These are phyloP conservation scores for Xerocomus alliaceus DNA, from an alignment of 1,284 basidiomycete species.

Conservation along the genomic window DNA sequence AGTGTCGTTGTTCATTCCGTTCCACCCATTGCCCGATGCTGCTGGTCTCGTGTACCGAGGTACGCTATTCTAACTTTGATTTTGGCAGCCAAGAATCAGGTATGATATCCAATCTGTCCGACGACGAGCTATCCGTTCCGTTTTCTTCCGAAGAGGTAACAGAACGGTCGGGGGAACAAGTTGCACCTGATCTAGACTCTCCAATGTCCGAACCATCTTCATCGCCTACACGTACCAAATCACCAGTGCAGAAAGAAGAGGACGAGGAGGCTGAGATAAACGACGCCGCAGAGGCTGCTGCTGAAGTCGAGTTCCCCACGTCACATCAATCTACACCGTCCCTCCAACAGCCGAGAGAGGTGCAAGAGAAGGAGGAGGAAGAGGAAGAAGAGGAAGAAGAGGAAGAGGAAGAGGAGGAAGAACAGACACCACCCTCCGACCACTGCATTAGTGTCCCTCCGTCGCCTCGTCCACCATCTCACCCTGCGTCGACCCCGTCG, in stretches of 20 bases:
- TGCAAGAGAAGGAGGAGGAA: conserved; percentile 21
- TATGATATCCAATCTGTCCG: conserved; percentile 42
- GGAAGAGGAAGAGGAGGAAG: conserved; percentile 27
- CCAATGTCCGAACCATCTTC: conserved; percentile 43
- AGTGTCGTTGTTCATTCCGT: conserved; percentile 7
- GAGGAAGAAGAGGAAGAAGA: conserved; percentile 28
- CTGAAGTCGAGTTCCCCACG: conserved; percentile 17
- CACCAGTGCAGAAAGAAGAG: conserved; percentile 33
- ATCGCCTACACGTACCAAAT: conserved; percentile 33
- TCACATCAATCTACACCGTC: conserved; percentile 26
- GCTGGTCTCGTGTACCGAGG: conserved; percentile 5
- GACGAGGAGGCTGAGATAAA: conserved; percentile 35
- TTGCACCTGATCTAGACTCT: conserved; percentile 35
- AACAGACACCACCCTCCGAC: conserved; percentile 10
- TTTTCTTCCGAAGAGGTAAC: conserved; percentile 19
- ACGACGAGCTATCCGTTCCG: conserved; percentile 37
- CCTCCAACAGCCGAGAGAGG: conserved; percentile 16
- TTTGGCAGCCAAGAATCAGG: conserved; percentile 47
- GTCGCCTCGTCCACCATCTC: conserved; percentile 27
- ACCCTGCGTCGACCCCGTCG: conserved; percentile 8
- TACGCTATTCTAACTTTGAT: conserved; percentile 11
- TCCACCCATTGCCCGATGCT: background rate
- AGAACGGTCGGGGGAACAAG: conserved; percentile 14
- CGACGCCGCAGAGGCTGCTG: conserved; percentile 11
- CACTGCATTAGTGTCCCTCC: conserved; percentile 2